These are phyloP conservation scores for Batrachochytrium dendrobatidis DNA, from an alignment of 371 early-diverging fungal genomes.

Conservation along the genomic window DNA sequence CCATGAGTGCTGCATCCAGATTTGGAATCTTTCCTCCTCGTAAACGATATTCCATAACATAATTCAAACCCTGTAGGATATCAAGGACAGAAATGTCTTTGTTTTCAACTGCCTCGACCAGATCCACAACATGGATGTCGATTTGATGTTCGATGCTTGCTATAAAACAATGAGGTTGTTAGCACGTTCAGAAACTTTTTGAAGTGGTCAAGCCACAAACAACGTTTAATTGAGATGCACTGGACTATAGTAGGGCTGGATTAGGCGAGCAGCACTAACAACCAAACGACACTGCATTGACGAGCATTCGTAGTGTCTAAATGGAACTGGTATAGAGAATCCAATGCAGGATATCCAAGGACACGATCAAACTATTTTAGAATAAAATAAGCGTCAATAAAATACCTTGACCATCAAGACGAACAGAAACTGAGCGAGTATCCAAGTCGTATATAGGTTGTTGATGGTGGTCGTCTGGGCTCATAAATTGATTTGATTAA, in stretches of 20 bases:
- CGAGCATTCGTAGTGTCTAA: too few relatives aligned
- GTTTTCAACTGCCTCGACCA: constrained; percentile 56
- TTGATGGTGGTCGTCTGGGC: constrained; percentile 1
- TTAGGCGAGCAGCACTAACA: too few relatives aligned
- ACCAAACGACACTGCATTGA: too few relatives aligned
- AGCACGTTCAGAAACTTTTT: too few relatives aligned
- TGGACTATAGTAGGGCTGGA: too few relatives aligned
- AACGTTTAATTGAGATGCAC: too few relatives aligned
- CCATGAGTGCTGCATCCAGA: constrained; percentile 76
- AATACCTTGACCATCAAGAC: constrained; percentile 38
- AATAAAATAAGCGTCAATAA: neutral
- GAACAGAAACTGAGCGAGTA: constrained; percentile 31
- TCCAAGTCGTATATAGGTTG: constrained; percentile 1
- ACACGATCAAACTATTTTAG: neutral
- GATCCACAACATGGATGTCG: constrained; percentile 68
- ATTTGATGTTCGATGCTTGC: constrained; percentile 65
- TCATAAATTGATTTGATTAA: too few relatives aligned
- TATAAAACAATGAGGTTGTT: constrained; percentile 8
- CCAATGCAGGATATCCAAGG: too few relatives aligned
- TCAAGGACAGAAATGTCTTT: constrained; percentile 72
- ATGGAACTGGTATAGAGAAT: too few relatives aligned
- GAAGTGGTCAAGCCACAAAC: too few relatives aligned
- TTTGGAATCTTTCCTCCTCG: constrained; percentile 73
- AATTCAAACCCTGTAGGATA: constrained; percentile 80
- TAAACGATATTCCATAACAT: constrained; percentile 88